These are phyloP conservation scores for Spergularia bocconei DNA, from an alignment of 148 eudicot species.

Conservation along the genomic window DNA sequence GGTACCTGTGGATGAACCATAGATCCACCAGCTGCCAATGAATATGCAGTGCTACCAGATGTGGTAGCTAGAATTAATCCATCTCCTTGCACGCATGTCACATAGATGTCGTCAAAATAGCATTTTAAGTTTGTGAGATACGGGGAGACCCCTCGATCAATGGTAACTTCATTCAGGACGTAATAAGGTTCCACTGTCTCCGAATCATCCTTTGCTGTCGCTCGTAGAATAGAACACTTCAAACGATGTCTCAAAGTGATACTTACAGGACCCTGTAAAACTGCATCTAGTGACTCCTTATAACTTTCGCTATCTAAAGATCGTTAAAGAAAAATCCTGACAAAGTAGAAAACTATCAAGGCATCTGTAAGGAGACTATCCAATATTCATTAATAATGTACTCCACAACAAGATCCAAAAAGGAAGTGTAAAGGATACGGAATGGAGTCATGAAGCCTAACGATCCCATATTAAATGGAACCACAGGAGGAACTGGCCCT, in stretches of 20 bases:
- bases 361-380: neutral
- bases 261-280: conserved; percentile 75
- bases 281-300: conserved; percentile 65
- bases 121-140: conserved; percentile 91
- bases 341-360: neutral
- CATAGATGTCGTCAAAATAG: conserved; percentile 81
- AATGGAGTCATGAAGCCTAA: conserved; percentile 98
- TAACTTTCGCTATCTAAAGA: conserved; percentile 77
- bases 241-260: conserved; percentile 86
- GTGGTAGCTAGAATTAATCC: conserved; percentile 91
- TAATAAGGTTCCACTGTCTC: conserved; percentile 78
- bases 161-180: conserved; percentile 91
- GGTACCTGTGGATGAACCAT: conserved; percentile 98
- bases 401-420: neutral
- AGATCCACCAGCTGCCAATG: conserved; percentile 97
- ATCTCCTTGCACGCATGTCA: conserved; percentile 96
- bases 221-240: conserved; percentile 76
- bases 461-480: conserved; percentile 90
- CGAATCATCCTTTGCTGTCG: conserved; percentile 60
- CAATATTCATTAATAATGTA: neutral
- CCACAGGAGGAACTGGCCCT: conserved; percentile 94
- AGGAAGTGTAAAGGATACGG: conserved; percentile 60
- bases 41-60: conserved; percentile 97
- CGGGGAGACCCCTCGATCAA: conserved; percentile 91
- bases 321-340: conserved; percentile 45